A percentile compares a stretch with the other conserved stretches of the same genome.
Conservation (phyloP, 306 rosid genomes). For the Lagenaria siceraria region DNA sequence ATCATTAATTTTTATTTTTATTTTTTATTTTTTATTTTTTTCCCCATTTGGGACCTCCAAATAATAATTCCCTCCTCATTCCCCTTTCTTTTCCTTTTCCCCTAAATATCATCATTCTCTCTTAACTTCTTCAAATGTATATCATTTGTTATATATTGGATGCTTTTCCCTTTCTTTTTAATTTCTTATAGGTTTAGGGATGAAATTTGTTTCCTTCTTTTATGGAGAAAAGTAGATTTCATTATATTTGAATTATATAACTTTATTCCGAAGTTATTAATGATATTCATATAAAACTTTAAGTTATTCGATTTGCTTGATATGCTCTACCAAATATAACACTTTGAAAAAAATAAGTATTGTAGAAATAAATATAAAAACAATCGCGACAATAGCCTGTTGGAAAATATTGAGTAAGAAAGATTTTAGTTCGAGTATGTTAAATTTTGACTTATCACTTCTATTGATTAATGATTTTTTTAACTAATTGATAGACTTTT, state of each 20-base stretch:
- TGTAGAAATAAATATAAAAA: neutral
- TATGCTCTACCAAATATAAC: neutral
- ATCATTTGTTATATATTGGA: neutral
- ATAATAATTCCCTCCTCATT: neutral
- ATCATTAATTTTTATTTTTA: neutral
- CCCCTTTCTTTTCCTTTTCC: neutral
- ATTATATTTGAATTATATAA: neutral
- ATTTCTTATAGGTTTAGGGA: neutral
- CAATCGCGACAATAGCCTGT: neutral
- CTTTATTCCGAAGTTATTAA: neutral
- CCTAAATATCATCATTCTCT: neutral
- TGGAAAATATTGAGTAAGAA: neutral
- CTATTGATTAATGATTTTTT: neutral
- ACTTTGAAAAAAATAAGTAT: neutral
- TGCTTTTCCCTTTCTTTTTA: neutral
- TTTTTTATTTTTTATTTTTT: too few relatives aligned
- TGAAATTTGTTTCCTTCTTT: neutral
- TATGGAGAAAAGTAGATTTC: neutral
- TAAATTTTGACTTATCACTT: neutral
- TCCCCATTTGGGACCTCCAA: neutral
- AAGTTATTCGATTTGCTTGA: neutral
- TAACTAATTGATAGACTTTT: neutral
- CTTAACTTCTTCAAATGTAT: neutral
- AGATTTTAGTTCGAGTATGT: neutral
- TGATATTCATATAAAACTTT: neutral